Base-by-base conservation (phyloP, 805 yeast genomes). In the Saturnispora mendoncae region DNA sequence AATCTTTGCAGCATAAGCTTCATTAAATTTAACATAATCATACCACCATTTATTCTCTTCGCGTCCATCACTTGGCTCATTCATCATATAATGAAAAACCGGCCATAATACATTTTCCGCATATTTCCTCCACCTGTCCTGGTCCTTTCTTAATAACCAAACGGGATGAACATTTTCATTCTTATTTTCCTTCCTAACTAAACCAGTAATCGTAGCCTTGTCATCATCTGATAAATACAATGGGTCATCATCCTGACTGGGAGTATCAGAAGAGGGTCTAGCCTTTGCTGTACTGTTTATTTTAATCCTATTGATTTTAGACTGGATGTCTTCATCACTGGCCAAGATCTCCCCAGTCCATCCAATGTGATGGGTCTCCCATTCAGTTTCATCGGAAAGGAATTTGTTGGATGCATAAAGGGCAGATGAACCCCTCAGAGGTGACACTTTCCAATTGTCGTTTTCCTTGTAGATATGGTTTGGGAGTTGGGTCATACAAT, bases 21-120 rank as follows among this genome's bases (percentile, higher is more conserved):
- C 95, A 60, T 92, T 92, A 66, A 87, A 82, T 54, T 73, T 77
- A 37, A 86, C 94, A 57, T 92, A 92, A 56, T 84, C 94, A 57
- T 80, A 73, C 95, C 95, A 87, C 54, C 76, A 74, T 36, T 74
- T 70, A 34, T 77, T 71, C 55, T 84, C 90, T 29, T 71, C 76
- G 24, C 72, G 68, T 4, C 84, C 84, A 56, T 81, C 81, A 2
- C 78, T 71, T 0, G 82, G 74, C 43, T 80, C 80, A 33, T 80
- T 80, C 60, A 85, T 82, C 58, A 92, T 86, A 64, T 92, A 92
- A 57, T 92, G 98, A 62, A 90, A 78, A 2, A 86, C 81, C 1
- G 96, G 96, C 97, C 98, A 92, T 23, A 92, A 66, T 17, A 80
- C 80, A 52, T 82, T 77, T 57, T 90, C 97, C 1, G 97, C 94